Percentiles rank a stretch among this genome's conserved stretches.
These are phyloP conservation scores for Pyrus pyrifolia DNA, from an alignment of 306 rosid genomes.

Conservation along the genomic window DNA sequence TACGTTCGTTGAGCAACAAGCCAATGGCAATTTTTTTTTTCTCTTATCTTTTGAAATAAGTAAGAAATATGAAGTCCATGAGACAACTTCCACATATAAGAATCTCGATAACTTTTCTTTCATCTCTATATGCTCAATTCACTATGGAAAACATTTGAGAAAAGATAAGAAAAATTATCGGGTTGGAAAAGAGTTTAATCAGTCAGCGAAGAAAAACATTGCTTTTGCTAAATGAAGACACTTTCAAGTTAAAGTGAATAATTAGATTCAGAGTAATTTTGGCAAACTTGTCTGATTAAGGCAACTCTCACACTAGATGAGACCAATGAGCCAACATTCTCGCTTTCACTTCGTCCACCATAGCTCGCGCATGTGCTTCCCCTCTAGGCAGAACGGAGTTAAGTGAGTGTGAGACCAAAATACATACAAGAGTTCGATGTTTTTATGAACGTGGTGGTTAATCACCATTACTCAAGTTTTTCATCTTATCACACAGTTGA, in stretches of 20 bases:
- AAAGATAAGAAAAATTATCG: neutral
- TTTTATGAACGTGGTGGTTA: neutral
- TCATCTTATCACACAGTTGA: neutral
- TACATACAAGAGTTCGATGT: neutral
- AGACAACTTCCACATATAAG: neutral
- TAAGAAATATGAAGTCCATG: neutral
- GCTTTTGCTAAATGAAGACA: neutral
- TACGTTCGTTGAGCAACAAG: neutral
- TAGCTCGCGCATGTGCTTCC: accelerated
- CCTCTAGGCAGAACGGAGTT: no score
- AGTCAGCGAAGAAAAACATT: neutral
- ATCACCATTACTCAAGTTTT: neutral
- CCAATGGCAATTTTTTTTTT: neutral
- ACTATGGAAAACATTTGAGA: neutral
- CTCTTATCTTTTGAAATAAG: neutral
- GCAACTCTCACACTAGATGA: no score
- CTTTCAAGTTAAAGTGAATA: neutral
- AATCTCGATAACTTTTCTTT: neutral
- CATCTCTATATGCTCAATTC: neutral
- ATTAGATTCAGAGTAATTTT: no score
- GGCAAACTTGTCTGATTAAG: no score
- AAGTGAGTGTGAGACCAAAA: no score
- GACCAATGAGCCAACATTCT: no score
- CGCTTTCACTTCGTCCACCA: no score
- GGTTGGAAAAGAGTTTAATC: neutral